phyloP scores from a whole-genome alignment of 164 flowering plant species.

The Aristolochia californica region DNA sequence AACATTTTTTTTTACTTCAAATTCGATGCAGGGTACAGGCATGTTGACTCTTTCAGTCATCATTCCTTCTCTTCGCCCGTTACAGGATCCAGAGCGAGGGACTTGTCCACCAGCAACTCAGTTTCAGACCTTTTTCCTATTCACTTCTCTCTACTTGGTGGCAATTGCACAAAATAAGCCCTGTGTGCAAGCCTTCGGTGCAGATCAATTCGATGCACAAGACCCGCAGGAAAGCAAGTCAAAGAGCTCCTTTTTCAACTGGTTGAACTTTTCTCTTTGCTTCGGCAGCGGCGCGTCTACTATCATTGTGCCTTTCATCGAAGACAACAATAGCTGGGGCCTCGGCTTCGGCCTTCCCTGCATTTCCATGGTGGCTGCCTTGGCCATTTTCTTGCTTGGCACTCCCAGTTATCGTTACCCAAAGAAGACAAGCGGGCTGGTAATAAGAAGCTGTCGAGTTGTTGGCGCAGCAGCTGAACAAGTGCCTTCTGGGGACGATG shows the following conservation, averaged over 20 bases:
- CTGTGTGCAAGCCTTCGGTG: slow-evolving; percentile 18
- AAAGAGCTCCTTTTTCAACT: slow-evolving; percentile 15
- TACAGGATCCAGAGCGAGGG: background rate
- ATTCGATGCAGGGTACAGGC: slow-evolving; percentile 11
- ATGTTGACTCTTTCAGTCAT: slow-evolving; percentile 14
- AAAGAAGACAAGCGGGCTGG: no score
- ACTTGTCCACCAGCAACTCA: slow-evolving; percentile 4
- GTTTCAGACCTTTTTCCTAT: slow-evolving; percentile 9
- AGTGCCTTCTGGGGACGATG: no score
- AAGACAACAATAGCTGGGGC: slow-evolving; percentile 14
- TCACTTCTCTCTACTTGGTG: slow-evolving; percentile 13
- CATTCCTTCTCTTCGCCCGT: slow-evolving; percentile 4
- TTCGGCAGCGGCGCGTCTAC: background rate
- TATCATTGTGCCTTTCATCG: slow-evolving; percentile 4
- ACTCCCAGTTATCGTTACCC: slow-evolving; percentile 8
- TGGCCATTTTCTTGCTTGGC: slow-evolving; percentile 9
- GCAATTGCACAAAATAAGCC: slow-evolving; percentile 13
- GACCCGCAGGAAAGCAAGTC: slow-evolving; percentile 5
- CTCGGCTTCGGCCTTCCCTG: slow-evolving; percentile 14
- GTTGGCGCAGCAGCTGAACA: no score
- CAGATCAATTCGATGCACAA: slow-evolving; percentile 10
- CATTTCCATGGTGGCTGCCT: slow-evolving; percentile 5
- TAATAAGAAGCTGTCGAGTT: no score
- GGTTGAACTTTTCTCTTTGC: slow-evolving; percentile 10
- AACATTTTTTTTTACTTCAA: background rate